Base-by-base conservation (phyloP, 352 stramenopile species). In the Pseudoperonospora humuli region DNA sequence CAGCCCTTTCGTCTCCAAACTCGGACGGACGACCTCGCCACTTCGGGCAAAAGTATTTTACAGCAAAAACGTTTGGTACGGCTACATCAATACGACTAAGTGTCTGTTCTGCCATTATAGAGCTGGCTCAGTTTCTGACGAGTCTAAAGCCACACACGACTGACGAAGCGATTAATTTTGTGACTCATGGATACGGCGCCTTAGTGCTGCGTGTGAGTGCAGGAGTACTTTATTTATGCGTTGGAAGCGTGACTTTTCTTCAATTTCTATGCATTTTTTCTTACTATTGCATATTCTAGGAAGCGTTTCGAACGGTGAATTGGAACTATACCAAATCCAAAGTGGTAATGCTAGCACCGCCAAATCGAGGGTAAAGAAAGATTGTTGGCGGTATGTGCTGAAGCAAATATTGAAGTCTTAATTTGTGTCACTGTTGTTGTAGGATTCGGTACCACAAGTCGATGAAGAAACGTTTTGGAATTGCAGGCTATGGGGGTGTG, bases 261-360 rank as follows among this genome's bases (percentile, higher is more conserved):
- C 26, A 9, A 26, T 33, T 27, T 17, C 7, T 23, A 24, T 25
- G 13, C 9, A 21, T 29, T 33, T n/a, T n/a, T n/a, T 6, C 19
- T 42, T 45, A 42, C 10, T 41, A 31, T 52, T 39, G 26, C 18
- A 13, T 7, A 14, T 9, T 17, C 21, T 37, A 88, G 76, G 76
- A 88, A 45, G 76, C 76, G 1, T 88, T 88, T 19, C 76, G 71
- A 4, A 61, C 63, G 23, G 56, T 88, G 11, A 69, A 86, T 35
- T 88, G 76, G 76, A 75, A 84, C 50, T 65, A 72, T 25, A 83
- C 67, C 14, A 73, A 74, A 31, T 83, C 70, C 23, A 86, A 84
- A 45, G 45, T 88, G 17, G 67, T 88, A 19, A 88, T 88, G 76
- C 50, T 88, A 18, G 71, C 63, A 1, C 76, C 76, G 4, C 70